phyloP scores from a whole-genome alignment of 768 basidiomycete species.

The Amanita fuliginea region DNA sequence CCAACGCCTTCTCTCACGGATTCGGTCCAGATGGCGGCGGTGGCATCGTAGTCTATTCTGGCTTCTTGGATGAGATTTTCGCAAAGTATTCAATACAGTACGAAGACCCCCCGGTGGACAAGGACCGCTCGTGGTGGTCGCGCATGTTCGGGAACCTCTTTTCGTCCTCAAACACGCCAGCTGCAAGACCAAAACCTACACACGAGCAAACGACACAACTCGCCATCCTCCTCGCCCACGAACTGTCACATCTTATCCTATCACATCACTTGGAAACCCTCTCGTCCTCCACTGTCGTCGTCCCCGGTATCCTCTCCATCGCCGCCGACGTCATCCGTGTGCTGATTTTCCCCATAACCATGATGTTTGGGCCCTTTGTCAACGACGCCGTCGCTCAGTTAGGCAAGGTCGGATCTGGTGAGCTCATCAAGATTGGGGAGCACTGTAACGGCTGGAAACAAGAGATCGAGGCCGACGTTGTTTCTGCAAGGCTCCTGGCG shows the following conservation, averaged over 20 bases:
- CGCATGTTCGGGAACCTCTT: constrained; percentile 37
- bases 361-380: constrained; percentile 89
- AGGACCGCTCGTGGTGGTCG: constrained; percentile 31
- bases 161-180: constrained; percentile 16
- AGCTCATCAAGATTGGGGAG: constrained; percentile 61
- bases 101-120: constrained; percentile 11
- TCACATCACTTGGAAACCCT: constrained; percentile 89
- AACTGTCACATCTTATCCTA: constrained; percentile 83
- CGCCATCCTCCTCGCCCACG: constrained; percentile 87
- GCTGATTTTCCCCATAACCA: constrained; percentile 78
- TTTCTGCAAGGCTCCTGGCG: constrained; percentile 82
- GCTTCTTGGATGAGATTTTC: constrained; percentile 84
- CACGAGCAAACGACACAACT: constrained; percentile 79
- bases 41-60: constrained; percentile 91
- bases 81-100: constrained; percentile 25
- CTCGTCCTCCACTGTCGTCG: constrained; percentile 73
- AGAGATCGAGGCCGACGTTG: constrained; percentile 89
- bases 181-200: constrained; percentile 46
- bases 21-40: constrained; percentile 88
- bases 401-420: constrained; percentile 66
- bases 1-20: constrained; percentile 93
- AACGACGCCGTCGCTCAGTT: constrained; percentile 86
- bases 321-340: constrained; percentile 67
- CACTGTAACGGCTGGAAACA: constrained; percentile 73
- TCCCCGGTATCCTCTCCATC: constrained; percentile 74